phyloP scores from a whole-genome alignment of 257 asterid genomes.

The Verbascum thapsus region DNA sequence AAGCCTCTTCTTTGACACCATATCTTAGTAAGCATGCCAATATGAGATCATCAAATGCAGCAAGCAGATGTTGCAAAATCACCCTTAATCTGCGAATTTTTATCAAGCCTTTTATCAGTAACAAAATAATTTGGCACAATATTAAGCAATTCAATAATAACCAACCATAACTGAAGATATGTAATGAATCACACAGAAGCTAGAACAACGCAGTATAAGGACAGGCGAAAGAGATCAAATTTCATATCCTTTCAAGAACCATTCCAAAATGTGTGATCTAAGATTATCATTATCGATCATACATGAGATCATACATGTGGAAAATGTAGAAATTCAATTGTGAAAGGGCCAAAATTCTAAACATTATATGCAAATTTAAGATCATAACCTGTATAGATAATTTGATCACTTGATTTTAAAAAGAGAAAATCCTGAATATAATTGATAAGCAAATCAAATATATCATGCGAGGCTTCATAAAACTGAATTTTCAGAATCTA shows the following conservation, averaged over 20 bases:
- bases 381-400: too few relatives aligned
- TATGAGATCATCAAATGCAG: conserved; percentile 29
- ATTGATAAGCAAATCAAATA: conserved; percentile 4
- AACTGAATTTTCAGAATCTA: neutral
- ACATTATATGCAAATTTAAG: too few relatives aligned
- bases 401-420: conserved; percentile 18
- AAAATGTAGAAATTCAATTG: conserved; percentile 17
- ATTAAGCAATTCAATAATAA: too few relatives aligned
- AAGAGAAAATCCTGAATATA: neutral
- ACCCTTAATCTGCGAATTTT: conserved; percentile 27
- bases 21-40: conserved; percentile 45
- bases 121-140: neutral
- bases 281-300: neutral
- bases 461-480: too few relatives aligned
- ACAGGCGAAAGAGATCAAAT: neutral
- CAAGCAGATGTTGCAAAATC: neutral
- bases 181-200: neutral
- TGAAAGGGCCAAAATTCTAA: conserved; percentile 13
- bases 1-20: conserved; percentile 49
- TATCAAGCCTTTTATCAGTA: neutral
- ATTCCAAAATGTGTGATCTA: conserved; percentile 1
- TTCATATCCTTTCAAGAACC: neutral
- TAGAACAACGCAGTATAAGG: too few relatives aligned
- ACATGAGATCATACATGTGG: too few relatives aligned
- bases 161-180: too few relatives aligned